Evolutionary conservation across 2,329 filamentous ascomycete genomes (phyloP).

Genomic region (Botrytis galanthina): DNA sequence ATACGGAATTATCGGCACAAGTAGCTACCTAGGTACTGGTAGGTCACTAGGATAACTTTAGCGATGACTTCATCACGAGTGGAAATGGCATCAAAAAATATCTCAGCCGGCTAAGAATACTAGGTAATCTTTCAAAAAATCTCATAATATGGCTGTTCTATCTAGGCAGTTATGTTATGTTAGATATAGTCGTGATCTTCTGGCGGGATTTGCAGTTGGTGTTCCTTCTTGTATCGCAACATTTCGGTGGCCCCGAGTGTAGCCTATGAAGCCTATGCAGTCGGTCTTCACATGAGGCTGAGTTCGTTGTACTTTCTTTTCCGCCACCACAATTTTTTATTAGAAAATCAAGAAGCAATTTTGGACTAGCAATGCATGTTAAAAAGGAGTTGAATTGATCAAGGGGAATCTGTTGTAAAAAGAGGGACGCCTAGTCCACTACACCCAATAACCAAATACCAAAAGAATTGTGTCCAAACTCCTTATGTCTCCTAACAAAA

Average conservation of each 20-base stretch:
- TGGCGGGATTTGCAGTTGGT: background rate
- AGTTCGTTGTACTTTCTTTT: background rate
- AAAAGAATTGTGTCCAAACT: slow-evolving; percentile 9
- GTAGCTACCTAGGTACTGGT: background rate
- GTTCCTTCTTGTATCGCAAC: slow-evolving; percentile 3
- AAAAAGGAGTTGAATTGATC: background rate
- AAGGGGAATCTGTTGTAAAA: slow-evolving; percentile 7
- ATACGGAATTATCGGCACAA: background rate
- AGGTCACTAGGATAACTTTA: background rate
- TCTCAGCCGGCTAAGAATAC: background rate
- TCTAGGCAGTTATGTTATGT: no score
- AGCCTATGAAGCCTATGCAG: background rate
- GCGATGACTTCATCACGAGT: slow-evolving; percentile 10
- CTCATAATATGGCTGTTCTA: background rate
- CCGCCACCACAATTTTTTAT: background rate
- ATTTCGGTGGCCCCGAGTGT: slow-evolving; percentile 6
- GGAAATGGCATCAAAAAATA: background rate
- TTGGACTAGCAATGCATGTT: background rate
- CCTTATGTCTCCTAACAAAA: slow-evolving; percentile 10
- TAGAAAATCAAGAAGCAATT: background rate
- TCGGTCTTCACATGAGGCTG: slow-evolving; percentile 12
- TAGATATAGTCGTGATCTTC: background rate
- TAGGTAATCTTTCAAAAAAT: background rate
- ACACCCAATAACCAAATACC: background rate
- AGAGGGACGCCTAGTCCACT: slow-evolving; percentile 2